These are phyloP conservation scores for Nitzschia sp. DNA, from an alignment of 108 stramenopile genomes.

Conservation along the genomic window DNA sequence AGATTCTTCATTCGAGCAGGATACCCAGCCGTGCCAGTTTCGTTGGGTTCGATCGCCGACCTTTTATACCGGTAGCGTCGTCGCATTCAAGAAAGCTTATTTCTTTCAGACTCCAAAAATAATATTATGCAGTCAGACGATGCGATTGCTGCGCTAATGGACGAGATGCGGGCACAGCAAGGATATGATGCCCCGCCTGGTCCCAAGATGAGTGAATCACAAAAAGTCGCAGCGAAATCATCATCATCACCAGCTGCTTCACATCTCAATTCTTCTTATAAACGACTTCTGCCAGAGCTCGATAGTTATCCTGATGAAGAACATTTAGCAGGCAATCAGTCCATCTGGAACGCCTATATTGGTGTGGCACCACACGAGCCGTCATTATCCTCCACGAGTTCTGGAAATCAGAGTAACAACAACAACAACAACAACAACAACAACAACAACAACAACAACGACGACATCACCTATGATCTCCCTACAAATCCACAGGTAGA, in stretches of 20 bases:
- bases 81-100: no score
- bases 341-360: slow-evolving; percentile 56
- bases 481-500: slow-evolving; percentile 69
- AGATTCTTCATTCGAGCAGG: no score
- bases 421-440: neutral
- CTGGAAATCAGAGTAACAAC: neutral
- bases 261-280: no score
- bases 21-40: no score
- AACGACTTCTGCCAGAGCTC: slow-evolving; percentile 21
- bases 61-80: no score
- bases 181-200: slow-evolving; percentile 8
- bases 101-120: no score
- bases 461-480: no score
- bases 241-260: neutral
- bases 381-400: neutral
- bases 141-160: slow-evolving; percentile 29
- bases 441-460: no score
- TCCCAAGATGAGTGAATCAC: neutral
- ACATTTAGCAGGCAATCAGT: slow-evolving; percentile 25
- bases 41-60: no score
- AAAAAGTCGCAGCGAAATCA: no score
- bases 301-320: slow-evolving; percentile 10
- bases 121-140: slow-evolving; percentile 28
- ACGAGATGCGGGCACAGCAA: slow-evolving; percentile 26
- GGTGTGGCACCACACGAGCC: neutral